Evolutionary conservation across 2,329 filamentous ascomycete genomes (phyloP).

Genomic region (Cladophialophora yegresii): DNA sequence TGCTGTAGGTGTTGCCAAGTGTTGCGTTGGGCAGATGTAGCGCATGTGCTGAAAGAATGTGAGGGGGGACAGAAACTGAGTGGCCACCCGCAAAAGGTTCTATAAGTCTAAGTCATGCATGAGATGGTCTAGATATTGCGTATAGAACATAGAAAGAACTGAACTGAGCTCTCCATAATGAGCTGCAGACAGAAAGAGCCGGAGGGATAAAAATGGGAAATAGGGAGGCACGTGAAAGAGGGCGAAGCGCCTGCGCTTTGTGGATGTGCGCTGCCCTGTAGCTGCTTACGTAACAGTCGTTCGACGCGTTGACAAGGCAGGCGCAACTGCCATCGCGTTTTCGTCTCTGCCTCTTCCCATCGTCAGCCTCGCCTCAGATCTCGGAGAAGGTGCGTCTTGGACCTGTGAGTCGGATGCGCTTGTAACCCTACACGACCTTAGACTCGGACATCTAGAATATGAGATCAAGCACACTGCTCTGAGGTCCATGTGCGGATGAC

Average conservation of each 20-base stretch:
- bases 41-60: not conserved
- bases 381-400: not conserved
- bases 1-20: not conserved
- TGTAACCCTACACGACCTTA: not conserved
- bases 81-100: not conserved
- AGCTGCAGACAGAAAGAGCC: not conserved
- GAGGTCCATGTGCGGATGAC: not conserved
- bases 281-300: not conserved
- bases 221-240: not conserved
- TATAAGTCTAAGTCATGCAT: constrained; percentile 11
- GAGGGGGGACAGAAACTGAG: not conserved
- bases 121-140: constrained; percentile 2
- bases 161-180: not conserved
- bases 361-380: not conserved
- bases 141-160: not conserved
- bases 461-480: not conserved
- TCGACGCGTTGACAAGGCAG: not conserved
- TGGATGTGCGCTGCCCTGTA: not conserved
- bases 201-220: not conserved
- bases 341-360: not conserved
- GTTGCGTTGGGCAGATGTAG: not conserved
- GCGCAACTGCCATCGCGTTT: constrained; percentile 6
- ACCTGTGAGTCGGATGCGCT: not conserved
- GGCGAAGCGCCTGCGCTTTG: not conserved
- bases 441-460: no score